Conservation (phyloP, 805 yeast genomes). For the Yamadazyma endophytica region DNA sequence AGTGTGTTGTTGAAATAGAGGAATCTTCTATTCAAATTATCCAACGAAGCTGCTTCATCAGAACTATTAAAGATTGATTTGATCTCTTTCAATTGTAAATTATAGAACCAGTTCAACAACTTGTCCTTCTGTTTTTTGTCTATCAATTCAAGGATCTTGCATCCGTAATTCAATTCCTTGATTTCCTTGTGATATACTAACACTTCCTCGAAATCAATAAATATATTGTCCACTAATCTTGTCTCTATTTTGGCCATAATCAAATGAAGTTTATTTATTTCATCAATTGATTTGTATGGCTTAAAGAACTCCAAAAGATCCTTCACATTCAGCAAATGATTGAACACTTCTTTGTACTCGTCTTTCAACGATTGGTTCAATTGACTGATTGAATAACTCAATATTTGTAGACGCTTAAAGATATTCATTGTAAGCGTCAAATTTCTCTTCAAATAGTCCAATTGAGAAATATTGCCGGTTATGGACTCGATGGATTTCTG, state of each 20-base stretch:
- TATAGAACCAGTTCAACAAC: constrained; percentile 70
- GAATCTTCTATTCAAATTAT: constrained; percentile 77
- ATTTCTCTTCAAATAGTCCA: constrained; percentile 83
- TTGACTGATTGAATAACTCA: constrained; percentile 51
- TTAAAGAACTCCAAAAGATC: constrained; percentile 72
- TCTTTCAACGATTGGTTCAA: constrained; percentile 53
- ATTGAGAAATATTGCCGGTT: constrained; percentile 71
- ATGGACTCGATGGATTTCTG: constrained; percentile 60
- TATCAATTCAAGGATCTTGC: constrained; percentile 65
- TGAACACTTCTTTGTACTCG: constrained; percentile 52
- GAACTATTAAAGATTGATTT: constrained; percentile 66
- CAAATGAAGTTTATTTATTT: constrained; percentile 63
- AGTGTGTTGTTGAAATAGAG: constrained; percentile 75
- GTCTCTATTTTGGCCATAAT: constrained; percentile 56
- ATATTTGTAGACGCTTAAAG: constrained; percentile 81
- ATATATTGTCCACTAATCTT: constrained; percentile 62
- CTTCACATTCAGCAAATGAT: constrained; percentile 63
- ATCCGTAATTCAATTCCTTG: constrained; percentile 53
- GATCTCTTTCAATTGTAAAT: constrained; percentile 67
- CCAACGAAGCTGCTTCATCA: constrained; percentile 94
- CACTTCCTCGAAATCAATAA: constrained; percentile 61
- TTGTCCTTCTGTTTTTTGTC: constrained; percentile 54
- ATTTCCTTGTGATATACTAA: constrained; percentile 23
- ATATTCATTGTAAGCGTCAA: constrained; percentile 82
- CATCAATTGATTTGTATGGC: constrained; percentile 78